Conservation (phyloP, 108 stramenopile species). For the Cyclotella distinguenda region DNA sequence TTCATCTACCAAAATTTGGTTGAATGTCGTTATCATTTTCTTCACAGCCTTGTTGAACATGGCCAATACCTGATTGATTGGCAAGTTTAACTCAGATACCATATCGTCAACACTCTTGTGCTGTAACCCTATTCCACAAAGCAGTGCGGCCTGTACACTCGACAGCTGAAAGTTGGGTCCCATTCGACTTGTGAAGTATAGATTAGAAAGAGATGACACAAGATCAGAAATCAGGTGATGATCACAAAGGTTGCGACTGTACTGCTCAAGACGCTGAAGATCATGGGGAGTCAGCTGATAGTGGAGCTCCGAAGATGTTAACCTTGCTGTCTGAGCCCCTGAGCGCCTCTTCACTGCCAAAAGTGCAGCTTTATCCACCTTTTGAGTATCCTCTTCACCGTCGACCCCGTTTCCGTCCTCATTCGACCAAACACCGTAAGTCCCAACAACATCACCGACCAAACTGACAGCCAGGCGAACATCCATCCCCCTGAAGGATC, state of each 20-base stretch:
- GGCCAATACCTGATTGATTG: conserved; percentile 89
- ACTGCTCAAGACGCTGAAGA: conserved; percentile 94
- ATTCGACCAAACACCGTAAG: conserved; percentile 32
- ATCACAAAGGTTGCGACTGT: conserved; percentile 97
- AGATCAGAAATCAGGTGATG: conserved; percentile 98
- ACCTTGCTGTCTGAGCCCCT: conserved; percentile 45
- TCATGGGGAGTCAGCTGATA: conserved; percentile 92
- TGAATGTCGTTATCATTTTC: conserved; percentile 83
- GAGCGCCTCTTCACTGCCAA: conserved; percentile 50
- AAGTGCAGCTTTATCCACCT: conserved; percentile 42
- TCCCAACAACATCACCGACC: conserved; percentile 60
- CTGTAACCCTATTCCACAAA: conserved; percentile 90
- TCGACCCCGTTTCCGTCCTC: conserved; percentile 45
- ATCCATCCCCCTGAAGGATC: conserved; percentile 84
- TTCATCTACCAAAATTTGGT: conserved; percentile 73
- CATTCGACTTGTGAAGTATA: conserved; percentile 92
- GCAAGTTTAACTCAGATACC: conserved; percentile 81
- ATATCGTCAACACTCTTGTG: conserved; percentile 78
- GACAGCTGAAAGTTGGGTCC: conserved; percentile 74
- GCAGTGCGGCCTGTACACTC: conserved; percentile 86
- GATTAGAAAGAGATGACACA: conserved; percentile 77
- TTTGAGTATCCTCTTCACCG: conserved; percentile 14
- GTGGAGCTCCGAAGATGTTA: conserved; percentile 77
- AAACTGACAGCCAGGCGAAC: conserved; percentile 78
- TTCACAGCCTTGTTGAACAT: conserved; percentile 96